phyloP scores from a whole-genome alignment of 768 basidiomycete species.

The Mycena sanguinolenta region DNA sequence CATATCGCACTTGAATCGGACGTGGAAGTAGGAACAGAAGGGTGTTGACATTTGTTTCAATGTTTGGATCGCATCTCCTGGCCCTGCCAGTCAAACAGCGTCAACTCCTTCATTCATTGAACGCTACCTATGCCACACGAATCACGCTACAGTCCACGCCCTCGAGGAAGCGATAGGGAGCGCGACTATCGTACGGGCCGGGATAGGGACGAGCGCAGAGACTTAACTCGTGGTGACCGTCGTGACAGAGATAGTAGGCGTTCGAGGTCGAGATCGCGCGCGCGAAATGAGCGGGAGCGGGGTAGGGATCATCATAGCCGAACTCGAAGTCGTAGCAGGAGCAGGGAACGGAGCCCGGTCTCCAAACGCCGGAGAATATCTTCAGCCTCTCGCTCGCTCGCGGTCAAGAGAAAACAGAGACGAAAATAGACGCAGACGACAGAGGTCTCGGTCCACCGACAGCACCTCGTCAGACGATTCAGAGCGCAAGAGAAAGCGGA shows the following conservation, averaged over 20 bases:
- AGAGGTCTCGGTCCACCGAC: slow-evolving; percentile 54
- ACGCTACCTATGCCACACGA: slow-evolving; percentile 21
- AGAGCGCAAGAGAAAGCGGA: slow-evolving; percentile 60
- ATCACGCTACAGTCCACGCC: slow-evolving; percentile 23
- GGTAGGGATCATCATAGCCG: slow-evolving; percentile 34
- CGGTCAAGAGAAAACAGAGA: slow-evolving; percentile 46
- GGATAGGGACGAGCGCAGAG: slow-evolving; percentile 8
- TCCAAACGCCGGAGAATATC: slow-evolving; percentile 47
- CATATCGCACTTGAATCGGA: slow-evolving; percentile 4
- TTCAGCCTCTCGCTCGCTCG: slow-evolving; percentile 46
- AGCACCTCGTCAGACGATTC: slow-evolving; percentile 58
- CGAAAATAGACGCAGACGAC: slow-evolving; percentile 46
- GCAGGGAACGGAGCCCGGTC: slow-evolving; percentile 49
- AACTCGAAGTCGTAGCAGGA: slow-evolving; percentile 32
- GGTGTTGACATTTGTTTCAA: slow-evolving; percentile 15
- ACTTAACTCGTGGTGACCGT: slow-evolving; percentile 17
- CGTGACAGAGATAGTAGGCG: slow-evolving; percentile 28
- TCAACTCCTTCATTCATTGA: too few species aligned
- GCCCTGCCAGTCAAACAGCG: too few species aligned
- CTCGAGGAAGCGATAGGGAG: slow-evolving; percentile 19
- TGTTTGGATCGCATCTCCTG: neutral
- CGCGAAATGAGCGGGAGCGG: slow-evolving; percentile 26
- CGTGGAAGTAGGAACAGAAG: slow-evolving; percentile 15
- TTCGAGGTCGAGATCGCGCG: slow-evolving; percentile 31
- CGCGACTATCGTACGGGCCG: slow-evolving; percentile 9